A percentile compares a stretch with the other conserved stretches of the same genome.
phyloP scores from a whole-genome alignment of 1,139 yeast species.

The Debaryomyces coudertii region DNA sequence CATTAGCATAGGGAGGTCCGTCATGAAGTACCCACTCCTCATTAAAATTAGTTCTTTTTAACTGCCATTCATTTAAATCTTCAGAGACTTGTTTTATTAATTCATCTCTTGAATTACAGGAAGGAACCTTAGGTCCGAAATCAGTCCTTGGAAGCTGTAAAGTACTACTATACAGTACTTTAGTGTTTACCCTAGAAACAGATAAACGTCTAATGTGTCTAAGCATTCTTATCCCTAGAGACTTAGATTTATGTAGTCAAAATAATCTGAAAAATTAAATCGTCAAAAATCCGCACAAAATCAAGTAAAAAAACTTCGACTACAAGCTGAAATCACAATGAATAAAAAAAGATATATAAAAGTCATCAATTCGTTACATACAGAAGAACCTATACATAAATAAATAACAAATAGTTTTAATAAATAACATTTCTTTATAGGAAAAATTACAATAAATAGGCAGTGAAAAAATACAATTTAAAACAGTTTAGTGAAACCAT shows the following conservation, averaged over 20 bases:
- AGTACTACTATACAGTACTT: conserved; percentile 32
- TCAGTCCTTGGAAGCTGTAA: conserved; percentile 44
- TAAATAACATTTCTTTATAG: conserved; percentile 8
- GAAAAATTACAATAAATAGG: conserved; percentile 17
- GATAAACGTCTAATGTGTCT: conserved; percentile 6
- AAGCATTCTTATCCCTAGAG: conserved; percentile 2
- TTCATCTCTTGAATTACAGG: conserved; percentile 27
- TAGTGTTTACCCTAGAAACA: conserved; percentile 4
- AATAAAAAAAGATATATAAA: conserved; percentile 4
- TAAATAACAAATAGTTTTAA: conserved; percentile 12
- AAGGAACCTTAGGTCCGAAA: conserved; percentile 48
- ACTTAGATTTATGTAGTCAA: not conserved
- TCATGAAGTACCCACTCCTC: conserved; percentile 77
- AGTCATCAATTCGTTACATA: conserved; percentile 17
- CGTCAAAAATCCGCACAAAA: conserved; percentile 3
- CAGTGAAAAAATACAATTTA: conserved; percentile 11
- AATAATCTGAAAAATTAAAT: conserved; percentile 7
- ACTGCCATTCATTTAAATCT: conserved; percentile 42
- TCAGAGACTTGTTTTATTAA: conserved; percentile 33
- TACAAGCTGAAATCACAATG: conserved; percentile 3
- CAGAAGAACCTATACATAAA: conserved; percentile 15
- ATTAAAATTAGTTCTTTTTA: conserved; percentile 20
- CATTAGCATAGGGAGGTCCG: conserved; percentile 99
- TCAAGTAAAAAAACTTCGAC: not conserved
- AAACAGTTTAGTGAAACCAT: not conserved